Evolutionary conservation across 257 asterid genomes (phyloP).

Genomic region (Solanum bulbocastanum): DNA sequence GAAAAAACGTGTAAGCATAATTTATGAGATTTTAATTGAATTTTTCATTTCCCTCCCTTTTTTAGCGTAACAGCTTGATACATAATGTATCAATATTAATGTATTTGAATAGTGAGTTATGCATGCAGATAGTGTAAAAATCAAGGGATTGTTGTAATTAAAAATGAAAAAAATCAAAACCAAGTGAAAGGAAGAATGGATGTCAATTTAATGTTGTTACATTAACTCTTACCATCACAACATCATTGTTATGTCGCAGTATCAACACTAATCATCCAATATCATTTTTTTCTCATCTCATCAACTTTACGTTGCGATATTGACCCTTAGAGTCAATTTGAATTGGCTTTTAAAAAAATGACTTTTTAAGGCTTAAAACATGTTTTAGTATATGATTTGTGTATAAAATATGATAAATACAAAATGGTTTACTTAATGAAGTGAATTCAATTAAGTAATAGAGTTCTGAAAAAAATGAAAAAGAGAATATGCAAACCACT

Average conservation of each 20-base stretch:
- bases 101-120: too few species aligned
- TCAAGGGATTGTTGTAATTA: too few species aligned
- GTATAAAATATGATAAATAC: not conserved
- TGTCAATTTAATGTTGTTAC: not conserved
- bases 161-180: too few species aligned
- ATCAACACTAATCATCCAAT: not conserved
- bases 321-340: not conserved
- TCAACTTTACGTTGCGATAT: too few species aligned
- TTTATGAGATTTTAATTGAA: too few species aligned
- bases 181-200: too few species aligned
- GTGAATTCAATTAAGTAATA: not conserved
- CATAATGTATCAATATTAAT: not conserved
- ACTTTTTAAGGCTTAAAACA: not conserved
- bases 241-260: not conserved
- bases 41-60: not conserved
- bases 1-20: not conserved
- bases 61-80: not conserved
- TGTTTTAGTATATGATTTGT: not conserved
- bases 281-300: not conserved
- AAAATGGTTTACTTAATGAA: not conserved
- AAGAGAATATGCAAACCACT: not conserved
- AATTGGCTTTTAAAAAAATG: not conserved
- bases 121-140: too few species aligned
- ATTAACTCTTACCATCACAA: not conserved
- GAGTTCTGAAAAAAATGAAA: too few species aligned